These are phyloP conservation scores for Xylaria castorea DNA, from an alignment of 495 filamentous ascomycete genomes.

Conservation along the genomic window DNA sequence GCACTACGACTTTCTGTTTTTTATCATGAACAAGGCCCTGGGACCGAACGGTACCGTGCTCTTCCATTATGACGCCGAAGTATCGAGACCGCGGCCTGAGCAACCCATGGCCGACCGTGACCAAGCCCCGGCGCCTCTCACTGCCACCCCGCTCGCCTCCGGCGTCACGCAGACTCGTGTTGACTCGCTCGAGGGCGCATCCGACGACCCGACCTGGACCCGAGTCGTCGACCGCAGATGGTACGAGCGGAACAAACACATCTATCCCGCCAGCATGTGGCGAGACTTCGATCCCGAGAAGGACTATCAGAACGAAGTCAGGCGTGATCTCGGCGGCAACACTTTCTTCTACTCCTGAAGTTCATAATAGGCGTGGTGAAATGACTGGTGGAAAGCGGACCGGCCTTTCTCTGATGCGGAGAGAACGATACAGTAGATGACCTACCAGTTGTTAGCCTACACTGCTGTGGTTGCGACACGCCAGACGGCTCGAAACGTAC, in stretches of 20 bases:
- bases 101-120: not conserved
- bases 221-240: constrained; percentile 96
- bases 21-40: constrained; percentile 85
- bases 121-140: constrained; percentile 14
- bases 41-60: constrained; percentile 73
- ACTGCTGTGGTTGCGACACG: not conserved
- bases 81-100: constrained; percentile 40
- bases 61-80: constrained; percentile 74
- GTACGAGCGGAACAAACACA: constrained; percentile 98
- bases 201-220: constrained; percentile 82
- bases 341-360: constrained; percentile 82
- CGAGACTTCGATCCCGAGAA: constrained; percentile 90
- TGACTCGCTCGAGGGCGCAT: constrained; percentile 71
- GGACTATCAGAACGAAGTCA: constrained; percentile 81
- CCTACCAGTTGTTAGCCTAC: not conserved
- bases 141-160: constrained; percentile 51
- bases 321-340: constrained; percentile 86
- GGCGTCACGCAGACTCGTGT: constrained; percentile 44
- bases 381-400: too few relatives aligned
- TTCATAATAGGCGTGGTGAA: not conserved
- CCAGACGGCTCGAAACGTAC: not conserved
- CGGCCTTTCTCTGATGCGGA: not conserved
- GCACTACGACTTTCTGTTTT: constrained; percentile 98
- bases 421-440: not conserved
- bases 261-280: constrained; percentile 95